Conservation (phyloP, 495 filamentous ascomycete genomes). For the Rusavskia elegans region DNA sequence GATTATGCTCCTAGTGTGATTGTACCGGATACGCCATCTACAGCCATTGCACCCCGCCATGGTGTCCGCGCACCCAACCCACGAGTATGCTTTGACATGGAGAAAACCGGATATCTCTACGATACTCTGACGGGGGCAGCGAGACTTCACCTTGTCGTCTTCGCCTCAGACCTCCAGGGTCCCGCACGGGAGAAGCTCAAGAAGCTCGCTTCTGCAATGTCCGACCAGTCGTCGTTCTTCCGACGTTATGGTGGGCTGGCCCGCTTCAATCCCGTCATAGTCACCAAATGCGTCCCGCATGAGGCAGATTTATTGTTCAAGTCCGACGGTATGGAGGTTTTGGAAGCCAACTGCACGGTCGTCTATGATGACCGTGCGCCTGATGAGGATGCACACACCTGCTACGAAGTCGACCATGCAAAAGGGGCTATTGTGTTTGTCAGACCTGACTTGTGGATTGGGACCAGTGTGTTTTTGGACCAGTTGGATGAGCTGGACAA, state of each 20-base stretch:
- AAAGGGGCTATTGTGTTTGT: constrained; percentile 17
- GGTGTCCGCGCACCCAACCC: constrained; percentile 22
- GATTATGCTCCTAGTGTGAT: too few relatives aligned
- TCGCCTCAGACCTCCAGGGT: constrained; percentile 17
- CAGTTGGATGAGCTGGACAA: too few relatives aligned
- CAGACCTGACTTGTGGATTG: constrained; percentile 20
- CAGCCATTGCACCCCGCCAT: background rate
- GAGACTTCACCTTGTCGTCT: constrained; percentile 18
- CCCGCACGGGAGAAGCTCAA: constrained; percentile 9
- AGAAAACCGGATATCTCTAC: constrained; percentile 20
- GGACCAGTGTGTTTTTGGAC: constrained; percentile 4
- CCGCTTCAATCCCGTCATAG: constrained; percentile 19
- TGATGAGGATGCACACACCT: constrained; percentile 19
- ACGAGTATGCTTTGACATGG: constrained; percentile 15
- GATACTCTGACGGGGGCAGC: constrained; percentile 14
- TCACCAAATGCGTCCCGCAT: constrained; percentile 16
- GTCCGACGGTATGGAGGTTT: background rate
- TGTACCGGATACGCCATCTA: too few relatives aligned
- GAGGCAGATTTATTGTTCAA: background rate
- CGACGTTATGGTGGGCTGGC: constrained; percentile 11
- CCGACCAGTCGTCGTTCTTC: constrained; percentile 10
- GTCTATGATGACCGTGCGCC: constrained; percentile 20
- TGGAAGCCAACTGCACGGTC: constrained; percentile 6
- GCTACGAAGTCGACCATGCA: constrained; percentile 16
- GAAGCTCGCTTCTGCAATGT: constrained; percentile 7